Conservation (phyloP, 139 green algal genomes). For the Raphidocelis subcapitata region DNA sequence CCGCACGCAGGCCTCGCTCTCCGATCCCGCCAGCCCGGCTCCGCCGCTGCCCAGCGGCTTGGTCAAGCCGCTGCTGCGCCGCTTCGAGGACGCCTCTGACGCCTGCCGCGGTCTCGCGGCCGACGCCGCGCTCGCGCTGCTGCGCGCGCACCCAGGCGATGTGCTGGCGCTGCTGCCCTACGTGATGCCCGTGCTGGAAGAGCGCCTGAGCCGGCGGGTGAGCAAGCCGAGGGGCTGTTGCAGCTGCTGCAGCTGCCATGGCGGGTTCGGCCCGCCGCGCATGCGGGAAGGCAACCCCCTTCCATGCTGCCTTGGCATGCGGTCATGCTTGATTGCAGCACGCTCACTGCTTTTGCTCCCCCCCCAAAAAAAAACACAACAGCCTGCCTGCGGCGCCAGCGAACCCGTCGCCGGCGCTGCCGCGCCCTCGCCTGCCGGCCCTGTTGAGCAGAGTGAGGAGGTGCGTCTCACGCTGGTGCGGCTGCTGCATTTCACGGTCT, state of each 20-base stretch:
- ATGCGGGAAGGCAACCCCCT: no score
- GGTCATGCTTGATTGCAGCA: no score
- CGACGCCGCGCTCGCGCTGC: not conserved
- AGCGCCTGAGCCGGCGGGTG: constrained; percentile 30
- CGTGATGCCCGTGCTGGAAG: constrained; percentile 49
- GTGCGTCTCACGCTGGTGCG: constrained; percentile 42
- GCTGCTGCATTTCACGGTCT: constrained; percentile 39
- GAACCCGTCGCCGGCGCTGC: no score
- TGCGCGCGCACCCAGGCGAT: constrained; percentile 13
- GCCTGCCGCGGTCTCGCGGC: constrained; percentile 40
- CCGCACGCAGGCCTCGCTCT: no score
- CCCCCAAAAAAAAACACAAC: no score
- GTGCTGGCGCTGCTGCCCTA: constrained; percentile 54
- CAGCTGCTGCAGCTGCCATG: no score
- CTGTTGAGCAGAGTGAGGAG: constrained; percentile 51
- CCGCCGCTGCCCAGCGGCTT: constrained; percentile 10
- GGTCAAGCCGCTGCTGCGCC: constrained; percentile 47
- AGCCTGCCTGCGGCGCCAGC: no score
- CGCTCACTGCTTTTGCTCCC: no score
- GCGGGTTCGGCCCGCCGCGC: no score
- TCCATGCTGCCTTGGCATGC: no score
- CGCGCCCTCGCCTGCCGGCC: not conserved
- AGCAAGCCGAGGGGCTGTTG: not conserved
- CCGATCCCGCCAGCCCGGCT: not conserved
- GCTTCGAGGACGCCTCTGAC: constrained; percentile 50